phyloP scores from a whole-genome alignment of 2,329 filamentous ascomycete species.

The Colletotrichum orbiculare region DNA sequence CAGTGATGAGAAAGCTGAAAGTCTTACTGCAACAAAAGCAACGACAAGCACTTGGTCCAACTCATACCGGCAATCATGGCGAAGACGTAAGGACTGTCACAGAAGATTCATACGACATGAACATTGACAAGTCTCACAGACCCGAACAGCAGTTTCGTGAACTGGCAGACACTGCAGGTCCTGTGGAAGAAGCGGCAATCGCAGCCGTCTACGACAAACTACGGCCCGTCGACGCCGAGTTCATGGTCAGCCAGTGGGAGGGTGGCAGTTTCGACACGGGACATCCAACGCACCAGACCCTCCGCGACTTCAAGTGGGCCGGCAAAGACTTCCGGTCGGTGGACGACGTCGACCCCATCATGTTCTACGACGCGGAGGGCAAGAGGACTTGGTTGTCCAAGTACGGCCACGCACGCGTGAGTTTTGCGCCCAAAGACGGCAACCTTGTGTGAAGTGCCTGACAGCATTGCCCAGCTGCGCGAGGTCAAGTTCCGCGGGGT shows the following conservation, averaged over 20 bases:
- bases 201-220: conserved; percentile 37
- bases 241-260: conserved; percentile 44
- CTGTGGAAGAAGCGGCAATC: not conserved
- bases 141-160: conserved; percentile 3
- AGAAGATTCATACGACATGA: too few species aligned
- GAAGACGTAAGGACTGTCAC: not conserved
- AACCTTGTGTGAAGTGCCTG: not conserved
- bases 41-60: not conserved
- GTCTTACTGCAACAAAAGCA: not conserved
- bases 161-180: not conserved
- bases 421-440: not conserved
- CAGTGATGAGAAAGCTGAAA: not conserved
- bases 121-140: not conserved
- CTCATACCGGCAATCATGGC: not conserved
- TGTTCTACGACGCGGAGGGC: conserved; percentile 38
- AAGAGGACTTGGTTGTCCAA: conserved; percentile 26
- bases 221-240: conserved; percentile 39
- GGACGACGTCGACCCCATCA: conserved; percentile 46
- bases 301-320: conserved; percentile 43
- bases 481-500: conserved; percentile 41
- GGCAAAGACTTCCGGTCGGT: conserved; percentile 44
- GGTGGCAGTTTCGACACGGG: conserved; percentile 43
- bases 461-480: conserved; percentile 35
- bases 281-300: conserved; percentile 39
- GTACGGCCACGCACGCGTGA: conserved; percentile 33